Percentiles rank a stretch among this genome's conserved stretches.
Evolutionary conservation across 1,284 basidiomycete species (phyloP).

Genomic region (Afroboletus lepidellus): DNA sequence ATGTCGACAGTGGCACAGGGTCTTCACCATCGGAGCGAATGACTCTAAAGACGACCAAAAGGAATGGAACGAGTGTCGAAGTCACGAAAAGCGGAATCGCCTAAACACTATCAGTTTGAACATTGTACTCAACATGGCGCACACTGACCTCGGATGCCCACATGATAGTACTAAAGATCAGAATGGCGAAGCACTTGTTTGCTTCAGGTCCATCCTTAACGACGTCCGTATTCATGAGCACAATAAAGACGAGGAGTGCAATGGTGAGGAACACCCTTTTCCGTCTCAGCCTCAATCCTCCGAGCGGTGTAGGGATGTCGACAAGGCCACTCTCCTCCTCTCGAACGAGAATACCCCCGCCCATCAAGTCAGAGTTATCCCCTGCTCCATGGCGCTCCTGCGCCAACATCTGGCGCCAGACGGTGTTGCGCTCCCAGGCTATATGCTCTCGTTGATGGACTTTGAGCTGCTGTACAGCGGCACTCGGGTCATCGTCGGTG

Average conservation of each 20-base stretch:
- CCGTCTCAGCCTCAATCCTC: conserved; percentile 61
- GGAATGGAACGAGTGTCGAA: conserved; percentile 84
- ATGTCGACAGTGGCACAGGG: conserved; percentile 55
- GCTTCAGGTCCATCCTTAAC: conserved; percentile 70
- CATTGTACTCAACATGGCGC: background rate
- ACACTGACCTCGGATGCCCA: conserved; percentile 89
- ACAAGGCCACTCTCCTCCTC: conserved; percentile 53
- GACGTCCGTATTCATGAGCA: conserved; percentile 59
- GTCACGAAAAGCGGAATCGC: conserved; percentile 98
- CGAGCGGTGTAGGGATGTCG: conserved; percentile 59
- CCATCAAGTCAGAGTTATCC: conserved; percentile 41
- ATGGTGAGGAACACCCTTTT: conserved; percentile 60
- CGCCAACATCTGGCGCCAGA: conserved; percentile 98
- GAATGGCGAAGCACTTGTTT: conserved; percentile 88
- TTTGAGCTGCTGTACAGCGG: conserved; percentile 81
- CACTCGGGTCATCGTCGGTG: conserved; percentile 67
- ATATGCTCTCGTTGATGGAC: conserved; percentile 91
- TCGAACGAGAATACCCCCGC: conserved; percentile 53
- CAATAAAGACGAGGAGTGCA: conserved; percentile 57
- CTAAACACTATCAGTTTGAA: conserved; percentile 40
- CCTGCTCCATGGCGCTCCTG: conserved; percentile 72
- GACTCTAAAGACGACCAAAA: conserved; percentile 88
- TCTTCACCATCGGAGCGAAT: conserved; percentile 57
- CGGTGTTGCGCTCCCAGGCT: conserved; percentile 92
- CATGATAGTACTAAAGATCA: conserved; percentile 89